These are phyloP conservation scores for Solanum lycopersicoides DNA, from an alignment of 257 asterid species.

Conservation along the genomic window DNA sequence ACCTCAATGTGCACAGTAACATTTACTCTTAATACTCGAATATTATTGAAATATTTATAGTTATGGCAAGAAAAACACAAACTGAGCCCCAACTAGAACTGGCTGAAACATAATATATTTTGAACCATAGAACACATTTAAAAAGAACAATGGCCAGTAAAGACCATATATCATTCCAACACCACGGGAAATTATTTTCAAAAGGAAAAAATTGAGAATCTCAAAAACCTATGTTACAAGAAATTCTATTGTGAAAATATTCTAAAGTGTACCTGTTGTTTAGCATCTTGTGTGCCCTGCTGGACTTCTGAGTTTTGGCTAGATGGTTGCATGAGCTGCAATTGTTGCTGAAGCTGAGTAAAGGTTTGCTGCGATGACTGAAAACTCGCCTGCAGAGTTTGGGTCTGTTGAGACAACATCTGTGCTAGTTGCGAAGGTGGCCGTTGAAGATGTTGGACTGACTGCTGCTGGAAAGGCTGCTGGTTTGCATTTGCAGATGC, in stretches of 20 bases:
- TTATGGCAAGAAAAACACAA: neutral
- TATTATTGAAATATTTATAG: neutral
- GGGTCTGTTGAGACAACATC: slow-evolving; percentile 86
- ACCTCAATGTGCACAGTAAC: neutral
- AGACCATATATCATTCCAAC: neutral
- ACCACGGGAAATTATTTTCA: neutral
- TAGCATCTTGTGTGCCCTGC: slow-evolving; percentile 45
- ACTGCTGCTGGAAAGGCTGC: slow-evolving; percentile 27
- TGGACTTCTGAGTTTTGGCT: slow-evolving; percentile 39
- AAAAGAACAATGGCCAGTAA: neutral
- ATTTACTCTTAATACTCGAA: neutral
- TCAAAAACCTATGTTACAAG: neutral
- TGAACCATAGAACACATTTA: neutral
- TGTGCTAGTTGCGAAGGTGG: slow-evolving; percentile 86
- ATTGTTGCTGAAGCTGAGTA: slow-evolving; percentile 87
- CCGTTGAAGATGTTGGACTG: slow-evolving; percentile 30
- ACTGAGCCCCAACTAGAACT: neutral
- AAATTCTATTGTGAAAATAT: neutral
- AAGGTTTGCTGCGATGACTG: slow-evolving; percentile 84
- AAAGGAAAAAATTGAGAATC: neutral
- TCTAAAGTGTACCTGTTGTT: slow-evolving; percentile 49
- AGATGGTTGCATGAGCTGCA: slow-evolving; percentile 77
- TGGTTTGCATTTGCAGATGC: slow-evolving; percentile 22
- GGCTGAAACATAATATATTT: neutral
- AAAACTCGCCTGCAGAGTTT: slow-evolving; percentile 81